These are phyloP conservation scores for Ophiocytium majus DNA, from an alignment of 352 stramenopile species.

Conservation along the genomic window DNA sequence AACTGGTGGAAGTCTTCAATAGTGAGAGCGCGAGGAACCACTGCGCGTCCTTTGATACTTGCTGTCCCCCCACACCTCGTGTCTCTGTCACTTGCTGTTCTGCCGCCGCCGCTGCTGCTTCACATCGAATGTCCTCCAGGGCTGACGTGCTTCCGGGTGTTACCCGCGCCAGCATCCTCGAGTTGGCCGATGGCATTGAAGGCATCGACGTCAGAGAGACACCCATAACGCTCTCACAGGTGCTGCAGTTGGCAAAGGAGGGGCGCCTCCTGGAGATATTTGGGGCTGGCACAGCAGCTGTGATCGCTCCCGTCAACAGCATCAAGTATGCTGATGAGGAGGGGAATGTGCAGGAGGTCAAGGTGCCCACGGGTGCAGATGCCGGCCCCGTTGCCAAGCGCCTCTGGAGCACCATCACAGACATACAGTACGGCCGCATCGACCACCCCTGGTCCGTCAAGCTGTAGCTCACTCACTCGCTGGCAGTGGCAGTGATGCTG, in stretches of 20 bases:
- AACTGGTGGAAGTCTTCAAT: no score
- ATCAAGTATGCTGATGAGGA: constrained; percentile 74
- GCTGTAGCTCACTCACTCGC: no score
- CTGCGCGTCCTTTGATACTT: no score
- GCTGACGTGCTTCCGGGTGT: constrained; percentile 78
- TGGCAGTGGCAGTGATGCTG: no score
- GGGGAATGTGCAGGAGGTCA: constrained; percentile 25
- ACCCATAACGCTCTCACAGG: constrained; percentile 87
- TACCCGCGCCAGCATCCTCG: constrained; percentile 89
- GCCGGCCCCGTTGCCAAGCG: constrained; percentile 76
- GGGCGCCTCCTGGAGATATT: constrained; percentile 78
- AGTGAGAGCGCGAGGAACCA: no score
- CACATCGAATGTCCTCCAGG: not conserved
- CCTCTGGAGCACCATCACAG: constrained; percentile 78
- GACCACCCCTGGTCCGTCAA: constrained; percentile 49
- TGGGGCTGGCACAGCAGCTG: constrained; percentile 75
- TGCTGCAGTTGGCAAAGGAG: constrained; percentile 82
- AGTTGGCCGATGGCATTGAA: constrained; percentile 67
- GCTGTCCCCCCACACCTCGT: not conserved
- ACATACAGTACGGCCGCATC: constrained; percentile 67
- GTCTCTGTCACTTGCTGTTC: not conserved
- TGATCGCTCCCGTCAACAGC: constrained; percentile 75
- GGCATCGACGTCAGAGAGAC: constrained; percentile 80
- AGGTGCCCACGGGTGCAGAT: constrained; percentile 63
- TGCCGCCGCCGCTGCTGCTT: not conserved